phyloP scores from a whole-genome alignment of 2,329 filamentous ascomycete species.

The Thelonectria discophora region DNA sequence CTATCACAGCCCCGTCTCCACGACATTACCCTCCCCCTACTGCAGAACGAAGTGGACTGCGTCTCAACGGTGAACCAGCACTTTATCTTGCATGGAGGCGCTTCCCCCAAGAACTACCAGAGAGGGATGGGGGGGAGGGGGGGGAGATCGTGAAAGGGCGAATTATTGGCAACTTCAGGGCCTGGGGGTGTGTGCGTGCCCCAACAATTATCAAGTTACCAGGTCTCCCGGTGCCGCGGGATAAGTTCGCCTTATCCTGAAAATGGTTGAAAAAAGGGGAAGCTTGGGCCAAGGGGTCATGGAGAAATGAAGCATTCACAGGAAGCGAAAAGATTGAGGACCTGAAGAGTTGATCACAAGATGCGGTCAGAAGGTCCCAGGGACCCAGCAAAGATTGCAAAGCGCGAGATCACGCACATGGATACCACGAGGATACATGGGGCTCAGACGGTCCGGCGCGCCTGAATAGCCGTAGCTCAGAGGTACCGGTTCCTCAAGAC shows the following conservation, averaged over 20 bases:
- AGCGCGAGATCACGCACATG: conserved; percentile 21
- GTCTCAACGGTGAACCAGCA: conserved; percentile 8
- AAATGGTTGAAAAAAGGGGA: no score
- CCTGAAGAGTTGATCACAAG: conserved; percentile 27
- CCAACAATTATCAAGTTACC: neutral
- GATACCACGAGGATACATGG: conserved; percentile 27
- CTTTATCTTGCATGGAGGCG: conserved; percentile 40
- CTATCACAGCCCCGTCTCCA: conserved; percentile 7
- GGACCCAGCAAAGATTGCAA: neutral
- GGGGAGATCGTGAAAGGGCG: conserved; percentile 15
- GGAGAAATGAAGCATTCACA: conserved; percentile 21
- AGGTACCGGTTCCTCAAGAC: conserved; percentile 6
- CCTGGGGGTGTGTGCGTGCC: neutral
- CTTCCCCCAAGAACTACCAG: no score
- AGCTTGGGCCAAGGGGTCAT: conserved; percentile 27
- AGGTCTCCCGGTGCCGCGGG: neutral
- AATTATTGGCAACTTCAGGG: neutral
- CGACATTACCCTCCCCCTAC: neutral
- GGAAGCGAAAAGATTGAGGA: conserved; percentile 15
- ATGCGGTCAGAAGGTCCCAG: conserved; percentile 35
- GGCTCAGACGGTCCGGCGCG: neutral
- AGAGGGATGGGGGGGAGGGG: no score
- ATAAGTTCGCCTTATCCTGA: neutral
- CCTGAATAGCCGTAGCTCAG: conserved; percentile 2
- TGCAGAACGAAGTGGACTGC: neutral